Base-by-base conservation (phyloP, 2,329 filamentous ascomycete species). In the Aspergillus sojae region DNA sequence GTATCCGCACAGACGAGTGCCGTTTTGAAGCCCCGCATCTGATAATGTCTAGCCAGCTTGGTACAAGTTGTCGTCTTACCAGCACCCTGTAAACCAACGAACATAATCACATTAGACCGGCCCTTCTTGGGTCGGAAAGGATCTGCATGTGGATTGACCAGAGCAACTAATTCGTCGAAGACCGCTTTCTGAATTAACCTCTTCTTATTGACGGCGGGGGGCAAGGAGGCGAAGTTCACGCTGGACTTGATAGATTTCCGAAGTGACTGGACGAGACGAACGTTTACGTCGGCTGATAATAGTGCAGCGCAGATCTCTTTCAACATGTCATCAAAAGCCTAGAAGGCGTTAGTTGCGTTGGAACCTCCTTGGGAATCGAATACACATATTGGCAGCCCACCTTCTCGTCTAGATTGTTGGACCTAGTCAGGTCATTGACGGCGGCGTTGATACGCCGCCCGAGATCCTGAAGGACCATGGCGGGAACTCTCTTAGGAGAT, bases 21-120 rank as follows among this genome's bases (percentile, higher is more conserved):
- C 9, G 93, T 88, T 79, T 92, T 93, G 85, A 98, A 96, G 0
- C 95, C 95, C 66, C 95, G 85, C 11, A 92, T 93, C 78, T 96
- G 92, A 80, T 99, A 99, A 84, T 96, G 94, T 63, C 94, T 84
- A 21, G 95, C 95, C 67, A 99, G 85, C 81, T 99, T 99, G 46
- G 95, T 99, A 85, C 95, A 98, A 14, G 94, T 96, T 1, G 95
- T 99, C 28, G 95, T 99, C 81, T 99, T 99, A 78, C 95, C 95
- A 5, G 94, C 93, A 84, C 95, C 95, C 80, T 99, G 95, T 56
- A 99, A 85, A 81, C 95, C 95, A 67, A 99, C 95, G 78, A 99
- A 98, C 95, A 99, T 99, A 80, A 99, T 97, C 75, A 99, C 92
- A 78, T 97, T 99, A 67, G 91, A 85, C 78, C 93, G 95, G 68